Evolutionary conservation across 768 basidiomycete genomes (phyloP).

Genomic region (Boletus barrowsii): DNA sequence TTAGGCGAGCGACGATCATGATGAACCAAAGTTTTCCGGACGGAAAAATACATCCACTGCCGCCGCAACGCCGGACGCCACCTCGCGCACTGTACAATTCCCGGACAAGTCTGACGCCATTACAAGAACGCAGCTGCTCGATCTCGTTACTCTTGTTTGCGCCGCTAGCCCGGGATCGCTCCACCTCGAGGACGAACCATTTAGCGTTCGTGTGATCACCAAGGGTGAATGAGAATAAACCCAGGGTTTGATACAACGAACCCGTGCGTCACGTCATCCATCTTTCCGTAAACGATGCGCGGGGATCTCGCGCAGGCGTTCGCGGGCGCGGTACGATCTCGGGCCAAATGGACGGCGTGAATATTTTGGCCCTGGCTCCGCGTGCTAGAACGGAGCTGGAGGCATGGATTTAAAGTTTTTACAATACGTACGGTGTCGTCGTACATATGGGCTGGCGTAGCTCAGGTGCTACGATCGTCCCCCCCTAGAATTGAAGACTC

Average conservation of each 20-base stretch:
- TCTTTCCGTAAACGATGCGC: constrained; percentile 16
- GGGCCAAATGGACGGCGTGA: not conserved
- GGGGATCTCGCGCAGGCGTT: constrained; percentile 15
- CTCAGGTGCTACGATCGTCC: not conserved
- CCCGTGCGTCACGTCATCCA: constrained; percentile 3
- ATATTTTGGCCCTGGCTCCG: not conserved
- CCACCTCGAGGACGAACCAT: not conserved
- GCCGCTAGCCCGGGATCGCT: constrained; percentile 10
- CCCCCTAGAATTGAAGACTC: not conserved
- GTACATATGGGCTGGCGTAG: not conserved
- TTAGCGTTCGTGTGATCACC: constrained; percentile 1
- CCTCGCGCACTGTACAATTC: not conserved
- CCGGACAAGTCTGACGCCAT: not conserved
- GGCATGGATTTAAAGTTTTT: too few species aligned
- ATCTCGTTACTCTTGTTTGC: not conserved
- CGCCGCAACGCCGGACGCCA: constrained; percentile 11
- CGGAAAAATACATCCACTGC: not conserved
- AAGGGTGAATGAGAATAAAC: not conserved
- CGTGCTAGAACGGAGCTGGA: too few species aligned
- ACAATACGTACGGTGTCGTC: too few species aligned
- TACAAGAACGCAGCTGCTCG: not conserved
- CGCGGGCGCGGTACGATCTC: constrained; percentile 10
- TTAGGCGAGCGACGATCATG: constrained; percentile 27
- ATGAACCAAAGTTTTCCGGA: not conserved
- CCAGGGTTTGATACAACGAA: not conserved